Evolutionary conservation across 1,139 yeast species (phyloP), one percentile per base, ranked within the genome.

Genomic region (Scheffersomyces illinoinensis): DNA sequence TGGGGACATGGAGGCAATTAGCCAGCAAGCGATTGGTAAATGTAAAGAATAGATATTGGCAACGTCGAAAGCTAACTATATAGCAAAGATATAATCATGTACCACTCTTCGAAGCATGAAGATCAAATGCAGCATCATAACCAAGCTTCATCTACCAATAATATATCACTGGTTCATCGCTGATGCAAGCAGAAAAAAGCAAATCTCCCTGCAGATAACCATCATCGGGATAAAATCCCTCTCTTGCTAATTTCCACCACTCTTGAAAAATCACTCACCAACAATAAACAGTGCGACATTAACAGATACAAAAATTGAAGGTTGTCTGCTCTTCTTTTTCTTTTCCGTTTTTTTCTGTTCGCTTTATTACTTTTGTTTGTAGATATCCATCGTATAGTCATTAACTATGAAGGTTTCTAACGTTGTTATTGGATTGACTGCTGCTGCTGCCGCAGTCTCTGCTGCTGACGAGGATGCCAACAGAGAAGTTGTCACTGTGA

Each of bases 381-480:
- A 48, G 51, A 20, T 12, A 24, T 14, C 51, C 51, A 20, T 20
- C 24, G 26, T 48, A 19, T 48, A 18, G 23, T 48, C 51, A 19
- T 48, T 21, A 17, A 20, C 24, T 47, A 70, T 70, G 74, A 70
- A 70, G 70, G 68, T 70, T 56, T 60, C 66, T 59, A 68, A 61
- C 61, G 63, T 67, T 62, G 63, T 66, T 52, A 53, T 68, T 58
- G 71, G 71, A 52, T 64, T 69, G 56, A 59, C 68, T 54, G 60
- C 72, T 21, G 65, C 66, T 53, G 68, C 67, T 51, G 71, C 70
- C 47, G 54, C 66, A 50, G 70, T 62, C 18, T 53, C 62, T n/a
- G 71, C 71, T 51, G 67, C 69, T n/a, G 71, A 76, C 47, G 68
- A 71, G 54, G 71, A 71, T 39, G 63, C 75, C 48, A 69, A 74